Evolutionary conservation across 2,329 filamentous ascomycete species (phyloP).

Genomic region (Diaporthe destruens): DNA sequence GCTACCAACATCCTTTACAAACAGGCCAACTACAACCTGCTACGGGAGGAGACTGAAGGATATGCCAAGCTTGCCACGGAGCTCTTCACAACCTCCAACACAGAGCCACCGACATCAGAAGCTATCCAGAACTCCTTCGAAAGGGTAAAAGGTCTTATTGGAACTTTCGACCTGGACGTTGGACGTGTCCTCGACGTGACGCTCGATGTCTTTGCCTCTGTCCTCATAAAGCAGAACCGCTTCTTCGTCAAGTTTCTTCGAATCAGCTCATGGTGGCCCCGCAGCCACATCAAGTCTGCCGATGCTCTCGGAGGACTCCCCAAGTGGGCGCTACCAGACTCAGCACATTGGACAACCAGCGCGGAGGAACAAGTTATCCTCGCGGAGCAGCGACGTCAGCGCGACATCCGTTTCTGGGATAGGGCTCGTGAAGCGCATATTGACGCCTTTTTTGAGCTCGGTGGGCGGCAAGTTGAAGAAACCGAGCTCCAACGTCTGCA

Average conservation of each 20-base stretch:
- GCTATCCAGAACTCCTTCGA: slow-evolving; percentile 89
- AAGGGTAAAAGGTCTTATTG: slow-evolving; percentile 92
- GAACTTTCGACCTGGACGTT: slow-evolving; percentile 96
- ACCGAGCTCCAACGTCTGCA: slow-evolving; percentile 64
- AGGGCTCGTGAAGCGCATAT: slow-evolving; percentile 81
- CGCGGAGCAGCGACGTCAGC: slow-evolving; percentile 67
- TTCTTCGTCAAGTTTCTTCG: slow-evolving; percentile 96
- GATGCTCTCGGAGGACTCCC: slow-evolving; percentile 78
- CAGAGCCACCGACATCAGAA: slow-evolving; percentile 78
- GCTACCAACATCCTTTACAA: slow-evolving; percentile 94
- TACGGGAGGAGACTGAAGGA: slow-evolving; percentile 95
- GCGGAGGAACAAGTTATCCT: slow-evolving; percentile 77
- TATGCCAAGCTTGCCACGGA: slow-evolving; percentile 97
- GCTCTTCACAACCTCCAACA: slow-evolving; percentile 88
- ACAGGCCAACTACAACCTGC: slow-evolving; percentile 95
- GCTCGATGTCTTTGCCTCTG: slow-evolving; percentile 92
- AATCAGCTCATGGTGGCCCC: slow-evolving; percentile 97
- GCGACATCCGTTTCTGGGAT: slow-evolving; percentile 86
- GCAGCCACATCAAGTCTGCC: slow-evolving; percentile 62
- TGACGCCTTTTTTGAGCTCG: slow-evolving; percentile 90
- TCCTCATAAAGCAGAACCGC: slow-evolving; percentile 90
- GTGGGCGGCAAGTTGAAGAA: slow-evolving; percentile 75
- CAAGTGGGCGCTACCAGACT: slow-evolving; percentile 84
- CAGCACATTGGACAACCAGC: slow-evolving; percentile 70
- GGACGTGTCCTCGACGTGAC: slow-evolving; percentile 95